Percentiles rank a stretch among this genome's conserved stretches.
phyloP scores from a whole-genome alignment of 2,329 filamentous ascomycete genomes.

The Elsinoe perseae region DNA sequence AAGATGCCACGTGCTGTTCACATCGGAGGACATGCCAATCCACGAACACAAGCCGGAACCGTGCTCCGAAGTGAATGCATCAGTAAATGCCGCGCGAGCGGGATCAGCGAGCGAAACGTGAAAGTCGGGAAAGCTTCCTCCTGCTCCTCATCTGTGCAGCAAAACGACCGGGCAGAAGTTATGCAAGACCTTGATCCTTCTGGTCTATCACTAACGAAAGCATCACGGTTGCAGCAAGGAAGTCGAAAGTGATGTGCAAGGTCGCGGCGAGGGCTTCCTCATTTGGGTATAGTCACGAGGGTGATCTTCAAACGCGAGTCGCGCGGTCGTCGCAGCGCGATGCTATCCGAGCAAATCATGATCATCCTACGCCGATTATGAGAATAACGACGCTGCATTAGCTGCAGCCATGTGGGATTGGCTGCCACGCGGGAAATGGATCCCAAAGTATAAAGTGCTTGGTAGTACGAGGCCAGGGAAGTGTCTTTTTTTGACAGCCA shows the following conservation, averaged over 20 bases:
- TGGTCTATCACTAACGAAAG: slow-evolving; percentile 5
- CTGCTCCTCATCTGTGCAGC: slow-evolving; percentile 4
- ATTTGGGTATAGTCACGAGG: background rate
- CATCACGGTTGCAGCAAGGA: slow-evolving; percentile 4
- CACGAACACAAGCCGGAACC: background rate
- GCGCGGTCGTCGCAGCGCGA: background rate
- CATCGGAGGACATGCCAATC: background rate
- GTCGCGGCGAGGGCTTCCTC: slow-evolving; percentile 1
- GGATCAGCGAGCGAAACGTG: background rate
- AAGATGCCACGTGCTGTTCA: slow-evolving; percentile 2
- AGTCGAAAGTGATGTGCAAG: background rate
- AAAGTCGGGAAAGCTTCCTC: slow-evolving; percentile 1
- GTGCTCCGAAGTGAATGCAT: background rate
- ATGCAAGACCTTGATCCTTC: background rate
- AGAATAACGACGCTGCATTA: background rate
- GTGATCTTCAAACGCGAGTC: slow-evolving; percentile 4
- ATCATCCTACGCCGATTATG: background rate
- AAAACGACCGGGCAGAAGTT: background rate
- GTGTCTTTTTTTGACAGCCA: background rate
- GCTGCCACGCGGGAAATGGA: slow-evolving; percentile 7
- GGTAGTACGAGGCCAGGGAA: background rate
- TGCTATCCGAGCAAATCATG: background rate
- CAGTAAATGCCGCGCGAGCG: background rate
- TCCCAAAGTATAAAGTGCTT: background rate
- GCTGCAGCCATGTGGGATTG: background rate